These are phyloP conservation scores for Ceriops tagal DNA, from an alignment of 345 rosid species.

Conservation along the genomic window DNA sequence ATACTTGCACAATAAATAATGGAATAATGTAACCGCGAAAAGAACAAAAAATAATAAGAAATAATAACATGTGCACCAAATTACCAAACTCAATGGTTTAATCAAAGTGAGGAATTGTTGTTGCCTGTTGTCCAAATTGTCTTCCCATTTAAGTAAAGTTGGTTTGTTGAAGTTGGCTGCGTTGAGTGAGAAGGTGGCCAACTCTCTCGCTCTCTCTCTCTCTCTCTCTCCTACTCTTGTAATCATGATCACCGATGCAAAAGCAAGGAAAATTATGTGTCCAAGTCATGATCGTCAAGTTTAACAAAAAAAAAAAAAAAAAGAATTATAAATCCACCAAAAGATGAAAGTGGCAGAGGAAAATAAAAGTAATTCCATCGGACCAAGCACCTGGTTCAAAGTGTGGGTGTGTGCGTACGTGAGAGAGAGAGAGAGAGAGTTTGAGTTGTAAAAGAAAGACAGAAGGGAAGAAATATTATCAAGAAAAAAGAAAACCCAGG, in stretches of 20 bases:
- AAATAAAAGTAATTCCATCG: conserved; percentile 21
- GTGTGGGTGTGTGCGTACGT: neutral
- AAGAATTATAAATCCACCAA: conserved; percentile 34
- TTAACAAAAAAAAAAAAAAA: neutral
- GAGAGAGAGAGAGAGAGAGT: neutral
- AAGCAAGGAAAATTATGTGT: neutral
- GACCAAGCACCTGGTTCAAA: conserved; percentile 26
- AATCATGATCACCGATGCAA: conserved; percentile 16
- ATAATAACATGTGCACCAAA: conserved; percentile 1
- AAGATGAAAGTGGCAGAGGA: conserved; percentile 18
- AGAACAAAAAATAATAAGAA: neutral
- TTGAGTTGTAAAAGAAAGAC: neutral
- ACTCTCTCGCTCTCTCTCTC: conserved; percentile 22
- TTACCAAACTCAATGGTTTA: conserved; percentile 35
- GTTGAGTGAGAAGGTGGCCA: conserved; percentile 63
- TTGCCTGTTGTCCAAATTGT: conserved; percentile 41
- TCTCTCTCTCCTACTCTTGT: conserved; percentile 16
- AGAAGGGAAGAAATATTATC: neutral
- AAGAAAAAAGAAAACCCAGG: neutral
- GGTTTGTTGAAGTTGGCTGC: conserved; percentile 39
- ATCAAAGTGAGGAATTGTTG: conserved; percentile 13
- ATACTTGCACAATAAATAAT: neutral
- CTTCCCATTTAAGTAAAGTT: conserved; percentile 55
- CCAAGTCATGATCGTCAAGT: neutral
- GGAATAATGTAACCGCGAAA: neutral